Percentiles rank a stretch among this genome's conserved stretches.
These are phyloP conservation scores for Globisporangium spinosum DNA, from an alignment of 352 stramenopile genomes.

Conservation along the genomic window DNA sequence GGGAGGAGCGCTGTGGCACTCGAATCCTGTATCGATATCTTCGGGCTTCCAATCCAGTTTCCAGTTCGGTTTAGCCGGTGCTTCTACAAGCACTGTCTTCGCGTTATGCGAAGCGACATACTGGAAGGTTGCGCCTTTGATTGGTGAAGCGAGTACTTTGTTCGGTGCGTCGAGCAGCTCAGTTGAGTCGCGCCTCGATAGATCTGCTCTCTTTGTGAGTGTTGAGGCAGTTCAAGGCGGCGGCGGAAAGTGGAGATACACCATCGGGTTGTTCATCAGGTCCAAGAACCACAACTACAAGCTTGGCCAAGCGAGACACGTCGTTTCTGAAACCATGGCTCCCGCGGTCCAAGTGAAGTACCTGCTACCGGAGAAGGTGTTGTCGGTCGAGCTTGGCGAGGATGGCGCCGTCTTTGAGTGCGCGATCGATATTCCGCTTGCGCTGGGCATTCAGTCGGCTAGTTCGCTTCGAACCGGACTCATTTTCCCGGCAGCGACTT, in stretches of 20 bases:
- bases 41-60: constrained; percentile 51
- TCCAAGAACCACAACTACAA: constrained; percentile 35
- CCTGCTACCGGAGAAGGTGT: constrained; percentile 33
- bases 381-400: constrained; percentile 38
- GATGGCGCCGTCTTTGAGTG: constrained; percentile 45
- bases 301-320: constrained; percentile 30
- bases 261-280: constrained; percentile 41
- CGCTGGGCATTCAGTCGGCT: constrained; percentile 31
- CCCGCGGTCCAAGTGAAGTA: constrained; percentile 40
- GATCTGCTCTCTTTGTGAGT: constrained; percentile 40
- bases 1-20: constrained; percentile 50
- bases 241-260: constrained; percentile 24
- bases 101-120: constrained; percentile 65
- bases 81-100: constrained; percentile 33
- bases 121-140: constrained; percentile 58
- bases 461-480: constrained; percentile 38
- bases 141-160: constrained; percentile 30
- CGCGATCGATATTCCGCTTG: constrained; percentile 50
- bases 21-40: constrained; percentile 28
- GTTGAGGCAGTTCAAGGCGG: neutral
- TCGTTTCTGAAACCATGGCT: constrained; percentile 21
- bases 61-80: constrained; percentile 23
- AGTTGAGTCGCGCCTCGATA: constrained; percentile 19
- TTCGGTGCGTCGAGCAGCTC: constrained; percentile 5
- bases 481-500: constrained; percentile 33